Evolutionary conservation across 164 flowering plant genomes (phyloP).

Genomic region (Dillenia turbinata): DNA sequence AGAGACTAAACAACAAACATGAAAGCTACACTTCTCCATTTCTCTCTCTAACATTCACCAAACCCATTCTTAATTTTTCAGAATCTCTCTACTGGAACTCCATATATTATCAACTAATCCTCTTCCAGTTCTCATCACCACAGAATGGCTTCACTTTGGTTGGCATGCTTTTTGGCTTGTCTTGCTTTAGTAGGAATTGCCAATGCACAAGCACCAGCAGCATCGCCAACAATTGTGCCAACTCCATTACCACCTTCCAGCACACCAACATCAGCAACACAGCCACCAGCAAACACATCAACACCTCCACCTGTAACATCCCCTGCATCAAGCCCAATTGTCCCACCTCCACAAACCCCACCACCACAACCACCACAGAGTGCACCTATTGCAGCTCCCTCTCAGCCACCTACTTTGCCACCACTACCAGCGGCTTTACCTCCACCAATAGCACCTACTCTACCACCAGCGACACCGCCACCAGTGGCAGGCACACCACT

Average conservation of each 20-base stretch:
- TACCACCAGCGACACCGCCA: slow-evolving; percentile 18
- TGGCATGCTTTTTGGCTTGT: slow-evolving; percentile 10
- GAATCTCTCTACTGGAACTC: background rate
- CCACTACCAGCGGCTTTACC: slow-evolving; percentile 23
- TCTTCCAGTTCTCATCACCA: background rate
- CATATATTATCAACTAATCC: background rate
- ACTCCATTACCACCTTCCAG: slow-evolving; percentile 9
- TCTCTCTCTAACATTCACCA: slow-evolving; percentile 14
- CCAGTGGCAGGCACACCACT: slow-evolving; percentile 8
- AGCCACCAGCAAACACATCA: slow-evolving; percentile 26
- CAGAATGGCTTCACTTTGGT: slow-evolving; percentile 20
- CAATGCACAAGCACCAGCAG: slow-evolving; percentile 42
- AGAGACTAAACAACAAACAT: slow-evolving; percentile 1
- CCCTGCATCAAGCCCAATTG: slow-evolving; percentile 23
- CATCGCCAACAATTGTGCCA: slow-evolving; percentile 28
- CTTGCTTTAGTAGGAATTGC: slow-evolving; percentile 13
- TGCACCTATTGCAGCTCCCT: slow-evolving; percentile 17
- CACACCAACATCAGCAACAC: slow-evolving; percentile 18
- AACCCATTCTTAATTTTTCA: slow-evolving; percentile 1
- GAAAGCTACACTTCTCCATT: slow-evolving; percentile 20
- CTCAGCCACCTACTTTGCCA: slow-evolving; percentile 19
- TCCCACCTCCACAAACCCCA: slow-evolving; percentile 11
- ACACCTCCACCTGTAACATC: slow-evolving; percentile 27
- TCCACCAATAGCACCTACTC: slow-evolving; percentile 24
- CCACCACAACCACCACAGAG: slow-evolving; percentile 6